Percentiles rank a stretch among this genome's conserved stretches.
Conservation (phyloP, 2,329 filamentous ascomycete genomes). For the Cercospora citrullina region DNA sequence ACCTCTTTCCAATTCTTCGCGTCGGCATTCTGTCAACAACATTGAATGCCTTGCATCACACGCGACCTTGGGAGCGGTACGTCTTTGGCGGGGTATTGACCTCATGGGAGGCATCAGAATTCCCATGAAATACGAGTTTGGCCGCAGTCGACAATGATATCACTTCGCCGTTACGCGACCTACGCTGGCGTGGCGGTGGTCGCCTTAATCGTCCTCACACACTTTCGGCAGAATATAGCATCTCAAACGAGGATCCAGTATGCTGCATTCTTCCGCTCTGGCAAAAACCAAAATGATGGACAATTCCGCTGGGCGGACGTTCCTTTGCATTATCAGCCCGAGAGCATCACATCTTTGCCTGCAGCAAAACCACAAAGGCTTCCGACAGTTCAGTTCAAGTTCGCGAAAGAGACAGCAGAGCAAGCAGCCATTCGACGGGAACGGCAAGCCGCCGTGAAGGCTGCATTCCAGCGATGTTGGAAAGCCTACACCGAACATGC, state of each 20-base stretch:
- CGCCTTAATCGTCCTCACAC: slow-evolving; percentile 42
- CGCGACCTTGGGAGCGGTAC: background rate
- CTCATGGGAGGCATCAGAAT: background rate
- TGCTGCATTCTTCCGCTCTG: slow-evolving; percentile 21
- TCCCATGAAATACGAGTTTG: background rate
- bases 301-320: slow-evolving; percentile 45
- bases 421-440: slow-evolving; percentile 37
- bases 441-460: slow-evolving; percentile 43
- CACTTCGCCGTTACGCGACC: slow-evolving; percentile 41
- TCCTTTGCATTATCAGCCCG: slow-evolving; percentile 44
- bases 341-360: slow-evolving; percentile 41
- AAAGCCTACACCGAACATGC: slow-evolving; percentile 46
- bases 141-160: slow-evolving; percentile 40
- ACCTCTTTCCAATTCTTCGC: background rate
- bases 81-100: background rate
- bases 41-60: background rate
- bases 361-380: slow-evolving; percentile 41
- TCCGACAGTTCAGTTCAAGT: slow-evolving; percentile 47
- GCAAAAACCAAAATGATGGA: slow-evolving; percentile 23
- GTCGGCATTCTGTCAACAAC: background rate
- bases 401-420: slow-evolving; percentile 40
- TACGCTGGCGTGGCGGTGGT: slow-evolving; percentile 40
- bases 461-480: slow-evolving; percentile 49
- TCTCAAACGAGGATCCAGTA: slow-evolving; percentile 22
- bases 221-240: slow-evolving; percentile 35